A percentile compares a stretch with the other conserved stretches of the same genome.
Evolutionary conservation across 352 stramenopile species (phyloP).

Genomic region (Phytophthora citricola): DNA sequence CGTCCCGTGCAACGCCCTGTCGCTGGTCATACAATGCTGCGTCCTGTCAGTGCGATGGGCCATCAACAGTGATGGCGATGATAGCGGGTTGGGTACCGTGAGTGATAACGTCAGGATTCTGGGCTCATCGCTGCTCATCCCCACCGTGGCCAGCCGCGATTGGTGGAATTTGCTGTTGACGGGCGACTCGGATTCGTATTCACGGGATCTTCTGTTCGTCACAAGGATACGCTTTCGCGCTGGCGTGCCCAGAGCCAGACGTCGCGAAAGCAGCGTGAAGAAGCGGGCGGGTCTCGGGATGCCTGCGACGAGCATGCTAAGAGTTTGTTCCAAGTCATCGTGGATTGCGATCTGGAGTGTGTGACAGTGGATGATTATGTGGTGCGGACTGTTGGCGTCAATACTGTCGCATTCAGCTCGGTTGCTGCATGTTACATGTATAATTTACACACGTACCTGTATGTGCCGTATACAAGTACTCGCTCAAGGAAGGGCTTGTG

Average conservation of each 20-base stretch:
- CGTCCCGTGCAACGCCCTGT: too few species aligned
- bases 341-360: not conserved
- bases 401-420: too few species aligned
- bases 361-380: too few species aligned
- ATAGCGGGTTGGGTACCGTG: not conserved
- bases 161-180: not conserved
- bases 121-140: not conserved
- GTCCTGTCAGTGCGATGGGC: not conserved
- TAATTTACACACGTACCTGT: too few species aligned
- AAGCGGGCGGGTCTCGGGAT: too few species aligned
- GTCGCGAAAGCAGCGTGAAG: slow-evolving; percentile 3
- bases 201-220: slow-evolving; percentile 9
- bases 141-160: not conserved
- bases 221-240: slow-evolving; percentile 6
- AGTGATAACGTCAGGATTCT: not conserved
- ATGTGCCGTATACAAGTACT: too few species aligned
- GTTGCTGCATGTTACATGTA: too few species aligned
- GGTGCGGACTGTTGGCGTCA: too few species aligned
- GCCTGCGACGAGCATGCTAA: not conserved
- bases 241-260: not conserved
- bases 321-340: not conserved
- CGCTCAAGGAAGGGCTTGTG: too few species aligned
- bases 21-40: too few species aligned
- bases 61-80: not conserved
- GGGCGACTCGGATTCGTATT: not conserved